Evolutionary conservation across 2,329 filamentous ascomycete species (phyloP), one percentile per base, ranked within the genome.

Genomic region (Fusarium sublunatum): DNA sequence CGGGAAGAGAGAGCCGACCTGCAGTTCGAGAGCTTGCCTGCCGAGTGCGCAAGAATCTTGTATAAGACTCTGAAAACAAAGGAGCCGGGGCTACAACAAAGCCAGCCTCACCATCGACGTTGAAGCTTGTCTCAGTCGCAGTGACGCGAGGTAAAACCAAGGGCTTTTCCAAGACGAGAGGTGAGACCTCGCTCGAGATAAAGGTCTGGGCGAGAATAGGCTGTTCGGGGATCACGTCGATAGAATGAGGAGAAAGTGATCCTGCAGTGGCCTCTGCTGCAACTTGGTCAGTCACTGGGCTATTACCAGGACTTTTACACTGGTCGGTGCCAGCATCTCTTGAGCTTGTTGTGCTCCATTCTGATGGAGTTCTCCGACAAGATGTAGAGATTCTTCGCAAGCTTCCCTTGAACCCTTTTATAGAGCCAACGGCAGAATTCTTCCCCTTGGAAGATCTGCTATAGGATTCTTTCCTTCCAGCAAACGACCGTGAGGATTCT

Each of bases 61-160:
- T 43, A 15, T 52, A 39, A 28, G 53, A 42, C 29, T 51, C 39
- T 26, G 47, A 29, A 32, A 58, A 47, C 32, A 58, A 48, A 53
- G 54, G 36, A 29, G 50, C 40, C n/a, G 48, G 45, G 5, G 25
- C 29, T n/a, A 32, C 25, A 19, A 25, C 22, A 9, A 54, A 8
- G 6, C 61, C 62, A 47, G 53, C 52, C 44, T 69, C 65, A 6
- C 67, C 67, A 46, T 71, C 60, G 8, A 70, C 46, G n/a, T 71
- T 71, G 55, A 61, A 69, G 8, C 46, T 56, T 15, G 47, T 54
- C 12, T 31, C 44, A 15, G 38, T 13, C 8, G 46, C n/a, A 13
- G 54, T 45, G n/a, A 15, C 25, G n/a, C 24, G 19, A 7, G 45
- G 41, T 4, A 58, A 22, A 11, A 49, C 53, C n/a, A 47, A 34